These are phyloP conservation scores for Eleusine coracana DNA, from an alignment of 176 grass and related monocot species.

Conservation along the genomic window DNA sequence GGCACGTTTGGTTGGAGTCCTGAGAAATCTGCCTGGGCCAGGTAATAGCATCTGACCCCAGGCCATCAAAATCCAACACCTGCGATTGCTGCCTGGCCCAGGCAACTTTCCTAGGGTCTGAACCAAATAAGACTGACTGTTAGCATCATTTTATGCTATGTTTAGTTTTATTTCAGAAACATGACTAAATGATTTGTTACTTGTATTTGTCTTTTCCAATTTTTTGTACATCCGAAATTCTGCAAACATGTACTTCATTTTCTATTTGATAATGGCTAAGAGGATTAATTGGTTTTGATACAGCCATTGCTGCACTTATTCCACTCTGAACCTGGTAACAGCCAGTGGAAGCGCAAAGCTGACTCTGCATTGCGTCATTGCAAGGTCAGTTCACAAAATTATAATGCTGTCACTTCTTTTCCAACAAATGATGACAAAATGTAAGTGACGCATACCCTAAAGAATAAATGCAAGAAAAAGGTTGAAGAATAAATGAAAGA, in stretches of 20 bases:
- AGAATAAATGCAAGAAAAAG: neutral
- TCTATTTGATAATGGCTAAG: slow-evolving; percentile 24
- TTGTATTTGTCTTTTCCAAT: slow-evolving; percentile 9
- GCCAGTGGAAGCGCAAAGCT: slow-evolving; percentile 90
- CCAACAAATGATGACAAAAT: slow-evolving; percentile 1
- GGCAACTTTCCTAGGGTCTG: no score
- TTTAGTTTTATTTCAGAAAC: neutral
- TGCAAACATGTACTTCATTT: slow-evolving; percentile 19
- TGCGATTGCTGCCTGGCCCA: no score
- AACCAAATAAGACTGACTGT: no score
- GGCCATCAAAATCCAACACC: no score
- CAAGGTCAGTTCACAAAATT: slow-evolving; percentile 54
- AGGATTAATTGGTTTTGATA: slow-evolving; percentile 40
- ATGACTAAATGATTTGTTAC: slow-evolving; percentile 17
- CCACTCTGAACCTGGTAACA: slow-evolving; percentile 94
- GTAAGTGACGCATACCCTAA: neutral
- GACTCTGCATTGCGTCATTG: slow-evolving; percentile 74
- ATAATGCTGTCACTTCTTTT: neutral
- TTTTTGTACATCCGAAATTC: slow-evolving; percentile 17
- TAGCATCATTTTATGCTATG: neutral
- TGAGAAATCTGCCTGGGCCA: no score
- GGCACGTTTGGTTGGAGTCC: no score
- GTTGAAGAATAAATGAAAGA: neutral
- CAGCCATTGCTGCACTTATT: slow-evolving; percentile 89
- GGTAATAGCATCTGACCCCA: no score